Evolutionary conservation across 768 basidiomycete species (phyloP).

Genomic region (Podaxis sp.): DNA sequence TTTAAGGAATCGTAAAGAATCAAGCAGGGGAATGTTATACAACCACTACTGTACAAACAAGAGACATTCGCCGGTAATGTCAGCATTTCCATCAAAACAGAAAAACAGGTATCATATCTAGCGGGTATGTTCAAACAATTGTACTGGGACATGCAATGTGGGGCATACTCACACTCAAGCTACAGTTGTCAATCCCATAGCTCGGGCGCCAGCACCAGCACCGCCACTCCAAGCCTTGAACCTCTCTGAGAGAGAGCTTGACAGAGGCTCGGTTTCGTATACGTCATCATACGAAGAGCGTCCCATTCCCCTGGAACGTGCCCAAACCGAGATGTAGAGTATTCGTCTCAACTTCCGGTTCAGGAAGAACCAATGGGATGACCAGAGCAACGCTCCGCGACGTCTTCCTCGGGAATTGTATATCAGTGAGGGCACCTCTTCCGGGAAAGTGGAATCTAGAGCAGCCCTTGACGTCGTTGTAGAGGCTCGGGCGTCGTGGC

Average conservation of each 20-base stretch:
- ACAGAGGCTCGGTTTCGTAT: slow-evolving; percentile 23
- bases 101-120: slow-evolving; percentile 13
- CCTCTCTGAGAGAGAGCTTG: slow-evolving; percentile 50
- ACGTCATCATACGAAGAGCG: slow-evolving; percentile 48
- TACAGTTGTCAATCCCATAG: slow-evolving; percentile 54
- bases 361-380: slow-evolving; percentile 95
- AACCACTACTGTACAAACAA: slow-evolving; percentile 8
- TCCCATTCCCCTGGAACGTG: slow-evolving; percentile 63
- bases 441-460: slow-evolving; percentile 36
- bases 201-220: slow-evolving; percentile 77
- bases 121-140: slow-evolving; percentile 14
- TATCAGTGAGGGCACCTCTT: slow-evolving; percentile 37
- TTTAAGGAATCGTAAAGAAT: not conserved
- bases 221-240: slow-evolving; percentile 83
- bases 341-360: slow-evolving; percentile 92
- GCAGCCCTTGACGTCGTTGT: slow-evolving; percentile 37
- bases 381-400: slow-evolving; percentile 87
- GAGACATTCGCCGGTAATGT: slow-evolving; percentile 8
- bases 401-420: slow-evolving; percentile 52
- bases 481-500: slow-evolving; percentile 39
- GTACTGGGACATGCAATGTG: not conserved
- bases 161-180: slow-evolving; percentile 14
- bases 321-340: slow-evolving; percentile 91
- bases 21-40: not conserved
- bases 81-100: slow-evolving; percentile 1